Percentiles rank a stretch among this genome's conserved stretches.
phyloP scores from a whole-genome alignment of 2,329 filamentous ascomycete species.

The Mycosphaerella arachidis region DNA sequence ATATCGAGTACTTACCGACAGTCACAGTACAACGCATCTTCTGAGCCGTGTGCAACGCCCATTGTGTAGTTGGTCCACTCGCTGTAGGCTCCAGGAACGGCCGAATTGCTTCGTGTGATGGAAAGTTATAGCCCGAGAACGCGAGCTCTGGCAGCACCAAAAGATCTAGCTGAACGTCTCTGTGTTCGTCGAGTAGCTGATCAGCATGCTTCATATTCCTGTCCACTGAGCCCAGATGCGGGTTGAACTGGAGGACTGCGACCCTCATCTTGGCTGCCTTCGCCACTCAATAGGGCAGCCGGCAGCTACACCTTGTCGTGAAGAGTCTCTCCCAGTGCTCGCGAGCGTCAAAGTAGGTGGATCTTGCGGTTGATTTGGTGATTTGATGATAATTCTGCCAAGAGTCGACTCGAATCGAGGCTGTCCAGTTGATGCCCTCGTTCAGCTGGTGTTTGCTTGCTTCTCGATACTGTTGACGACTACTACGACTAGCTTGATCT shows the following conservation, averaged over 20 bases:
- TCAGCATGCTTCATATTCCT: constrained; percentile 68
- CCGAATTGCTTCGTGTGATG: constrained; percentile 60
- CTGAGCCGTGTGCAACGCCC: constrained; percentile 64
- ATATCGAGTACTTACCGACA: constrained; percentile 40
- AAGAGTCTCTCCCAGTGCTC: too few species aligned
- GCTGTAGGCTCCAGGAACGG: constrained; percentile 65
- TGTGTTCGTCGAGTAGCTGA: constrained; percentile 53
- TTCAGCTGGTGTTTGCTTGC: neutral
- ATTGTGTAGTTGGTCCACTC: constrained; percentile 63
- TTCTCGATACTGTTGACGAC: neutral
- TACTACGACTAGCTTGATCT: neutral
- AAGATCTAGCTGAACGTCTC: constrained; percentile 55
- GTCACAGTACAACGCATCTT: constrained; percentile 64
- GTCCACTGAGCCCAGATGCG: constrained; percentile 64
- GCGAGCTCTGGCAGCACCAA: constrained; percentile 73
- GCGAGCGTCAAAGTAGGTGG: too few species aligned
- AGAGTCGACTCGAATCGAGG: neutral
- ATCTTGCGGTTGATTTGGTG: too few species aligned
- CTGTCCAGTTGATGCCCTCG: neutral
- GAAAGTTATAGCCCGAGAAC: constrained; percentile 77
- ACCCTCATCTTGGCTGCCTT: constrained; percentile 52
- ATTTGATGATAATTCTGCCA: too few species aligned
- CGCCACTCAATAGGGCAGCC: neutral
- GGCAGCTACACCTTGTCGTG: neutral
- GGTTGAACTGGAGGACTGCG: constrained; percentile 67